Base-by-base conservation (phyloP, 805 yeast species). In the Candida khao-thaluensis region DNA sequence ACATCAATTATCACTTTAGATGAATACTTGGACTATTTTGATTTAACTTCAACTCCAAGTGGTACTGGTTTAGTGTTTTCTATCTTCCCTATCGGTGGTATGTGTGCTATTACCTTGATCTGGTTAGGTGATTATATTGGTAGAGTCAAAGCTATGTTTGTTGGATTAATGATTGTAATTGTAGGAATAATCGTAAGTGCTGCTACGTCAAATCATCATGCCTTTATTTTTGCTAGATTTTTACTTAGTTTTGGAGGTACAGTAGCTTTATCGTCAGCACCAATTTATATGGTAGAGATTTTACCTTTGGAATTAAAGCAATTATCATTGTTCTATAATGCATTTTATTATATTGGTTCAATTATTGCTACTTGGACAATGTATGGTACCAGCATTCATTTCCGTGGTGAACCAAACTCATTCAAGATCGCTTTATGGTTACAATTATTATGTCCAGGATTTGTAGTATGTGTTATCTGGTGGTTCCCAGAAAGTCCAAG, bases 401-500 rank as follows among this genome's bases (percentile, higher is more conserved):
- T 47, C 53, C 21, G 53, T 68, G 56, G 68, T 63, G n/a, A 23
- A 62, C 14, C 29, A 3, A 33, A 30, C 5, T 41, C 63, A 62
- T 5, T 53, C 35, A 51, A 48, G 38, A 40, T 53, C 21, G 51
- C 51, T 15, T 42, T 53, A 10, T 52, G 54, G 50, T 37, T 51
- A 17, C 57, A 53, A 43, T 27, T 45, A 4, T 26, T 72, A 3
- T 76, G 74, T 4, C 73, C 79, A 3, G 40, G 66, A 2, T 15
- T 68, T 4, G 66, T 72, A 31, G 44, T 71, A 7, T 24, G 59
- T 3, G 40, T 60, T 10, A 56, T 66, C 5, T 64, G 63, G 42
- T 57, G 47, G 3, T 45, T 50, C 26, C 78, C 78, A 2, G 80
- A 74, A 47, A 66, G 76, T 3, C 79, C 80, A 5, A 51, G 79